Base-by-base conservation (phyloP, 164 flowering plant genomes). In the Stephania cephalantha region DNA sequence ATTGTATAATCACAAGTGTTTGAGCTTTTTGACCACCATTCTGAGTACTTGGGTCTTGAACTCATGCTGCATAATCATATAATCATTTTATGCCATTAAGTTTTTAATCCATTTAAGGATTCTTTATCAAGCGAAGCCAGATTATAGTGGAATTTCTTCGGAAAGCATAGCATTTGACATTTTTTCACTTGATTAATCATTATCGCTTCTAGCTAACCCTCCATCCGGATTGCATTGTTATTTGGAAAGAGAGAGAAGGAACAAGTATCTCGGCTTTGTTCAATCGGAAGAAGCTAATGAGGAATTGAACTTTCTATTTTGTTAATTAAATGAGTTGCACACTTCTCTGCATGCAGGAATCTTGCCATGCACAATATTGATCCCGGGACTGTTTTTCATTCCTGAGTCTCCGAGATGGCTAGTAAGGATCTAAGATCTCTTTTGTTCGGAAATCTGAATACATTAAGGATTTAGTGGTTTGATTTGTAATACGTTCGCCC, bases 391-490 rank as follows among this genome's bases (percentile, higher is more conserved):
- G 8, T 94, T 94, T 85, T 94, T 94, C 85, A 88, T 94, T 79
- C 98, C 98, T 17, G 97, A 94, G 83, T 94, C 98, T 79, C 98
- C 98, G 67, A 86, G 98, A 68, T 92, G 98, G 98, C 88, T 94
- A 87, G 98, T 92, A 84, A 86, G 88, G 20, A 69, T 74, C 63
- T 35, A 35, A 35, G 42, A 35, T 35, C 42, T 35, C 42, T 35
- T 35, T 35, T 35, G 42, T 35, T 35, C 1, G 42, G 42, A 35
- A 35, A 35, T 35, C 42, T 35, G 42, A 35, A 35, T 35, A 35
- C 42, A 35, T 35, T 35, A 35, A 35, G 42, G 42, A 35, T 35
- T 35, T 35, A 35, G 42, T 35, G 42, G 22, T 61, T 5, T 74
- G 11, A 4, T 6, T 30, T 12, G 7, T 63, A 15, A 61, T 55